phyloP scores from a whole-genome alignment of 176 grass and related monocot genomes.

The Hsuehochloa calcarea region DNA sequence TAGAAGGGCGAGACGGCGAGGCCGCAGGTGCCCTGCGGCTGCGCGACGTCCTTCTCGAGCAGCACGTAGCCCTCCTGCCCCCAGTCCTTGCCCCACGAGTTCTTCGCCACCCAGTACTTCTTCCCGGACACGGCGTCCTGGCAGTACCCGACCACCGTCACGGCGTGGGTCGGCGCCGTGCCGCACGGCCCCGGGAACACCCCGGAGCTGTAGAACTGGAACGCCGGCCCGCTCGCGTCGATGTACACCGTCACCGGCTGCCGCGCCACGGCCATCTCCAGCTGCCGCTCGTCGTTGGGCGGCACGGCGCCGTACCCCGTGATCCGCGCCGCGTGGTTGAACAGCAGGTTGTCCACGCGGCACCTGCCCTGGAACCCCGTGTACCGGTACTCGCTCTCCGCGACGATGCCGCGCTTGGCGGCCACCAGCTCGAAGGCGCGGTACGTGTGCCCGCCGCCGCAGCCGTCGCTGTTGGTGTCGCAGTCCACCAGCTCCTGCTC shows the following conservation, averaged over 20 bases:
- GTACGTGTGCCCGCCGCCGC: constrained; percentile 8
- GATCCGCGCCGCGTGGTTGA: background rate
- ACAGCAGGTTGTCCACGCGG: background rate
- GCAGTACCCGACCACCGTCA: constrained; percentile 51
- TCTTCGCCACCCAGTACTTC: constrained; percentile 51
- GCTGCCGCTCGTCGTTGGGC: constrained; percentile 29
- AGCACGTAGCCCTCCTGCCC: constrained; percentile 43
- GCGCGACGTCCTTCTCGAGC: constrained; percentile 32
- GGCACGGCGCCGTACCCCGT: background rate
- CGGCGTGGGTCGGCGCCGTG: constrained; percentile 14
- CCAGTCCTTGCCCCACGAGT: constrained; percentile 54
- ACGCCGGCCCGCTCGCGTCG: constrained; percentile 18
- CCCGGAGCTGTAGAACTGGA: constrained; percentile 52
- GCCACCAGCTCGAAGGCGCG: constrained; percentile 28
- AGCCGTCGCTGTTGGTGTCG: constrained; percentile 2
- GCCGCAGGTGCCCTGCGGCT: constrained; percentile 35
- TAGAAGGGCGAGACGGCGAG: constrained; percentile 37
- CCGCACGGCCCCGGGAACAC: constrained; percentile 39
- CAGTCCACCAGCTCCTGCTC: constrained; percentile 41
- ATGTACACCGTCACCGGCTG: constrained; percentile 55
- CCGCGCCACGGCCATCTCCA: constrained; percentile 38
- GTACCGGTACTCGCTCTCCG: constrained; percentile 1
- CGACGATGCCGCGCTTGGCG: constrained; percentile 1
- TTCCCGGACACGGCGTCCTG: background rate
- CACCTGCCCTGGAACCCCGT: background rate